Evolutionary conservation across 73 alveolate species (phyloP).

Genomic region (Symbiodinium pilosum): DNA sequence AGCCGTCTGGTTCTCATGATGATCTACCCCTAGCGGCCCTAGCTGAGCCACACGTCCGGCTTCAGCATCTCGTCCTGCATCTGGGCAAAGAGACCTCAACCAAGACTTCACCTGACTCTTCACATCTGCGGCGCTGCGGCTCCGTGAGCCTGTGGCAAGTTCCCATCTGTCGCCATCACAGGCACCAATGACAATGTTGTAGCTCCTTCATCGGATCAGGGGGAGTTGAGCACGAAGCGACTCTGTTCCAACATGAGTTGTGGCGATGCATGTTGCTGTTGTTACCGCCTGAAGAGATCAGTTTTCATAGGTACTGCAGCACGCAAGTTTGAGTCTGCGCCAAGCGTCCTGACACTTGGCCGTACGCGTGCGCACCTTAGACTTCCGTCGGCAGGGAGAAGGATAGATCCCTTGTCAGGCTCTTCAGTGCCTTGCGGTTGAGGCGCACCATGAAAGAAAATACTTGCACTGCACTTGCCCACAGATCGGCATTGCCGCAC

Average conservation of each 20-base stretch:
- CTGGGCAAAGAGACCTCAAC: slow-evolving; percentile 26
- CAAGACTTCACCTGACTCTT: too few species aligned
- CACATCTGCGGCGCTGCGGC: too few species aligned
- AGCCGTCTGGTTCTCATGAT: too few species aligned
- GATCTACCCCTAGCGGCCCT: too few species aligned
- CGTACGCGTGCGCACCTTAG: neutral
- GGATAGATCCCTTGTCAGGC: neutral
- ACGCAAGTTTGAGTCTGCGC: neutral
- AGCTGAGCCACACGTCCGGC: slow-evolving; percentile 43
- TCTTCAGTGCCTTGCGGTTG: too few species aligned
- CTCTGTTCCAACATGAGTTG: neutral
- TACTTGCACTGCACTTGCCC: slow-evolving; percentile 40
- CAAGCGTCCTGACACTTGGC: slow-evolving; percentile 49
- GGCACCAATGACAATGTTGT: slow-evolving; percentile 46
- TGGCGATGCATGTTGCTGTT: neutral
- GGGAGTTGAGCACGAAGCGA: neutral
- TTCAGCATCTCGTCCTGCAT: neutral
- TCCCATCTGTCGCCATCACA: slow-evolving; percentile 10
- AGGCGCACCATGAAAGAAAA: neutral
- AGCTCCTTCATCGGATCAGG: too few species aligned
- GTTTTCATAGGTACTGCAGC: neutral
- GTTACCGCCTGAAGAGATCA: neutral
- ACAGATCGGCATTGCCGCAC: slow-evolving; percentile 17
- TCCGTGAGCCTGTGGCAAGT: slow-evolving; percentile 26
- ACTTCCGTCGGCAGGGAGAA: too few species aligned